These are phyloP conservation scores for Rhodamnia argentea DNA, from an alignment of 345 rosid species.

Conservation along the genomic window DNA sequence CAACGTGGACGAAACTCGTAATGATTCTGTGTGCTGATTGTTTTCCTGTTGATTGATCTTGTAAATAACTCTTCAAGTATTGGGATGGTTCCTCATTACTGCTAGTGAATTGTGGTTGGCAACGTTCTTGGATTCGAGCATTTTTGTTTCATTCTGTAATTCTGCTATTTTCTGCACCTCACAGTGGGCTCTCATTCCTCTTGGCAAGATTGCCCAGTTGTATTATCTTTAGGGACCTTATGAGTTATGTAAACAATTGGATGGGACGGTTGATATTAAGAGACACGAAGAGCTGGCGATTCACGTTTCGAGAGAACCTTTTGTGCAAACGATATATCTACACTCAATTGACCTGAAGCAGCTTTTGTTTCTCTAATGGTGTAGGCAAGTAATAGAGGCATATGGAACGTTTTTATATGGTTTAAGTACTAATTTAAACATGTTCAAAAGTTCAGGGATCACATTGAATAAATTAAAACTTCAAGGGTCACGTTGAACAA, in stretches of 20 bases:
- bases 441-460: too few relatives aligned
- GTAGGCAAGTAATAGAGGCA: too few relatives aligned
- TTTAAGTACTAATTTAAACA: too few relatives aligned
- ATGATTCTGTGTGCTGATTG: conserved; percentile 8
- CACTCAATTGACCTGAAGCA: background rate
- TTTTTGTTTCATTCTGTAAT: background rate
- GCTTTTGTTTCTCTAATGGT: too few relatives aligned
- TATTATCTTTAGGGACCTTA: background rate
- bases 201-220: background rate
- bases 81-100: background rate
- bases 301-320: background rate
- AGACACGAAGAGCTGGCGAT: background rate
- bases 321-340: background rate
- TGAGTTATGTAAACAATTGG: background rate
- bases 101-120: background rate
- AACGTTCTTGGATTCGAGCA: background rate
- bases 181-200: background rate
- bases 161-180: background rate
- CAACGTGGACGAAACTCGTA: background rate
- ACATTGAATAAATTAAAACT: too few relatives aligned
- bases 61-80: background rate
- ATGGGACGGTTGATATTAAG: background rate
- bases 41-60: background rate
- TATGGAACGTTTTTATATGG: too few relatives aligned
- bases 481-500: too few relatives aligned